phyloP scores from a whole-genome alignment of 495 filamentous ascomycete genomes.

The Ramalina intermedia region DNA sequence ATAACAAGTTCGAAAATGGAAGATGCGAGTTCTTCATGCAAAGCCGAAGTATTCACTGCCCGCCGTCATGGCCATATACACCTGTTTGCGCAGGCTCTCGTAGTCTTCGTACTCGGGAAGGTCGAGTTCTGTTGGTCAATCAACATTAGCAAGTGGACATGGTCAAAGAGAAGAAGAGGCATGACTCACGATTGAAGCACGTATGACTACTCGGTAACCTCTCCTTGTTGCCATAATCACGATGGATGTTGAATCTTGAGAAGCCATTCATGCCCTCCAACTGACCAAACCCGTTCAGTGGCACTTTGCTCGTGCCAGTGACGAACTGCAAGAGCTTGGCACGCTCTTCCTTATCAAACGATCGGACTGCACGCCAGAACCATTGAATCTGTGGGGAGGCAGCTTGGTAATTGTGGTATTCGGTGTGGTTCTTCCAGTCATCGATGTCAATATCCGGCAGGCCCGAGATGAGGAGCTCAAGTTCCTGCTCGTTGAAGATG shows the following conservation, averaged over 20 bases:
- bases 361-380: constrained; percentile 98
- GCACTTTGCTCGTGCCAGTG: constrained; percentile 95
- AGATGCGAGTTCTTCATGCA: constrained; percentile 38
- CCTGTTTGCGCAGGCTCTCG: constrained; percentile 68
- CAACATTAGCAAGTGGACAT: constrained; percentile 18
- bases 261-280: constrained; percentile 99
- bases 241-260: constrained; percentile 96
- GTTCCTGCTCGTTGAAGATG: constrained; percentile 98
- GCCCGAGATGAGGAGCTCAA: constrained; percentile 93
- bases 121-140: constrained; percentile 64
- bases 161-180: not conserved
- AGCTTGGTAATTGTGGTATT: constrained; percentile 94
- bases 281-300: constrained; percentile 97
- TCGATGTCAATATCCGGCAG: constrained; percentile 94
- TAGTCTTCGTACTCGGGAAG: constrained; percentile 97
- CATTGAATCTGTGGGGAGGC: constrained; percentile 96
- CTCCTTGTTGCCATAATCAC: constrained; percentile 96
- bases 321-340: constrained; percentile 97
- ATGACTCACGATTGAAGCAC: constrained; percentile 93
- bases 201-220: constrained; percentile 92
- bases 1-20: no score
- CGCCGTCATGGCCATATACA: constrained; percentile 88
- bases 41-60: constrained; percentile 98
- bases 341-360: constrained; percentile 97
- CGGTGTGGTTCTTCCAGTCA: constrained; percentile 97